phyloP scores from a whole-genome alignment of 2,329 filamentous ascomycete genomes.

The Chaetomiaceae sp. region DNA sequence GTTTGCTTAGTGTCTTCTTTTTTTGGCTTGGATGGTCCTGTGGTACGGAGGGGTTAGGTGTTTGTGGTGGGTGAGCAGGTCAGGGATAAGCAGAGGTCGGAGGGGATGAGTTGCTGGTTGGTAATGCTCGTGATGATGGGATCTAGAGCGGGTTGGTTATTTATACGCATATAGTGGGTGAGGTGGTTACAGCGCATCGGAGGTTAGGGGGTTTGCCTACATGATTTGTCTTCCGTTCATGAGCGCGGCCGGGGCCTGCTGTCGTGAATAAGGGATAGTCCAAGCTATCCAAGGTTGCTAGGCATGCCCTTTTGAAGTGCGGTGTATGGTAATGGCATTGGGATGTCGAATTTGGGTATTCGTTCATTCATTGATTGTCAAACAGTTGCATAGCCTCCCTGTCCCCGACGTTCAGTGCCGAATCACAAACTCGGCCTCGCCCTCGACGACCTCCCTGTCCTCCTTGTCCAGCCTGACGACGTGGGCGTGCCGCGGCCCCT shows the following conservation, averaged over 20 bases:
- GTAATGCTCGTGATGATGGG: not conserved
- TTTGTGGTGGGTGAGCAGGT: no score
- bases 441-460: slow-evolving; percentile 60
- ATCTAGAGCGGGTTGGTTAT: not conserved
- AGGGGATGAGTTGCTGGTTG: not conserved
- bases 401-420: slow-evolving; percentile 31
- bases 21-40: not conserved
- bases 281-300: no score
- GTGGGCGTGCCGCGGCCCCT: slow-evolving; percentile 66
- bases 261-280: no score
- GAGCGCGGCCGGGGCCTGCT: no score
- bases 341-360: no score
- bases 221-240: no score
- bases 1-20: slow-evolving; percentile 54
- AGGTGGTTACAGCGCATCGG: no score
- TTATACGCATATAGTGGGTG: no score
- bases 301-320: no score
- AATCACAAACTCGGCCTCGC: slow-evolving; percentile 63
- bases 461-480: slow-evolving; percentile 72
- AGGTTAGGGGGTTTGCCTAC: not conserved
- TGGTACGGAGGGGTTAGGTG: not conserved
- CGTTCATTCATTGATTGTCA: no score
- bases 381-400: no score
- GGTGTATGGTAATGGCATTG: no score
- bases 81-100: not conserved